Evolutionary conservation across 768 basidiomycete genomes (phyloP).

Genomic region (Pisolithus albus): DNA sequence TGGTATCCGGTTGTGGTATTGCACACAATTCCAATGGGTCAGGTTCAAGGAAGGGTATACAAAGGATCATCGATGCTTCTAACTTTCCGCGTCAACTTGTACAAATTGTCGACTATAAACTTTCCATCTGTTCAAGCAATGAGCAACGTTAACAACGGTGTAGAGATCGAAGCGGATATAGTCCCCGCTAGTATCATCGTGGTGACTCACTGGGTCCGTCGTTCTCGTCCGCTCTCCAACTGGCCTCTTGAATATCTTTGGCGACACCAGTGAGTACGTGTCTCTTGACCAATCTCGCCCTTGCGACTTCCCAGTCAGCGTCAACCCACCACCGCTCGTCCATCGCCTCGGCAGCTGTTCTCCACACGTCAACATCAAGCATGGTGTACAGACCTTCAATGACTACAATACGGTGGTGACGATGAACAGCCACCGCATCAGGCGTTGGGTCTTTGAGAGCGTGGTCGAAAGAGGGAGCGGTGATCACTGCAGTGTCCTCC

Average conservation of each 20-base stretch:
- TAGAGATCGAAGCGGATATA: background rate
- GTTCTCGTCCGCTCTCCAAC: slow-evolving; percentile 68
- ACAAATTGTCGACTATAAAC: slow-evolving; percentile 34
- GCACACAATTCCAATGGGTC: no score
- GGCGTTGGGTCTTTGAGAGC: slow-evolving; percentile 78
- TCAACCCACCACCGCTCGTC: slow-evolving; percentile 78
- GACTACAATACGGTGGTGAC: slow-evolving; percentile 69
- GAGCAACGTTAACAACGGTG: background rate
- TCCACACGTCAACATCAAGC: slow-evolving; percentile 70
- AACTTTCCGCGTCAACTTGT: slow-evolving; percentile 35
- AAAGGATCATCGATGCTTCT: slow-evolving; percentile 37
- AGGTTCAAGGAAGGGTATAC: slow-evolving; percentile 6
- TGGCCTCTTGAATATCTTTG: slow-evolving; percentile 53
- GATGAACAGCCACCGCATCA: slow-evolving; percentile 49
- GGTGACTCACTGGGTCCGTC: slow-evolving; percentile 62
- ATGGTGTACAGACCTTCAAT: slow-evolving; percentile 90
- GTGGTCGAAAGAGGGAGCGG: slow-evolving; percentile 83
- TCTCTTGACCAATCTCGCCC: slow-evolving; percentile 54
- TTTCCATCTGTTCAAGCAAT: slow-evolving; percentile 32
- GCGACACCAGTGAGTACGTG: slow-evolving; percentile 78
- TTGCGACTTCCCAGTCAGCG: slow-evolving; percentile 49
- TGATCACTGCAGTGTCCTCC: slow-evolving; percentile 28
- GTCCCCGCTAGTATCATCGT: background rate
- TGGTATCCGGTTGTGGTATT: no score
- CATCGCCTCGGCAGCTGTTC: slow-evolving; percentile 50